Evolutionary conservation across 1,284 basidiomycete genomes (phyloP).

Genomic region (Athelia psychrophila): DNA sequence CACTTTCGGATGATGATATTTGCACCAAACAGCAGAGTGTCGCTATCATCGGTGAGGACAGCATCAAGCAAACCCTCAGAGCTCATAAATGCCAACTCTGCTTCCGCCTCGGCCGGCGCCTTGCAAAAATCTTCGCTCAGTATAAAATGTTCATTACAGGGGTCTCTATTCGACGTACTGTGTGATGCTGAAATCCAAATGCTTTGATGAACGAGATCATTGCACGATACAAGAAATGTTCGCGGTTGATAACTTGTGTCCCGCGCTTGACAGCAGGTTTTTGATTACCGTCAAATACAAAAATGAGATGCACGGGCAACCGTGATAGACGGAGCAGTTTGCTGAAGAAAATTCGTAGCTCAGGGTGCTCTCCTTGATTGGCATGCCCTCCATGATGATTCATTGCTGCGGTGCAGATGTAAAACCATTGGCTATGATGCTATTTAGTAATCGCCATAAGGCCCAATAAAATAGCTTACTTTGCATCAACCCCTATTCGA

Average conservation of each 20-base stretch:
- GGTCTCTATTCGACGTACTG: slow-evolving; percentile 59
- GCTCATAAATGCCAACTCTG: slow-evolving; percentile 89
- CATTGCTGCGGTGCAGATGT: not conserved
- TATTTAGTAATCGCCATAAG: not conserved
- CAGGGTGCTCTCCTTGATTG: slow-evolving; percentile 75
- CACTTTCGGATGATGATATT: slow-evolving; percentile 78
- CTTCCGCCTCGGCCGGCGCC: slow-evolving; percentile 96
- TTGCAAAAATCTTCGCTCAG: slow-evolving; percentile 20
- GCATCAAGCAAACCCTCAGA: slow-evolving; percentile 82
- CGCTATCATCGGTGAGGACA: slow-evolving; percentile 91
- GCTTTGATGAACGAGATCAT: slow-evolving; percentile 85
- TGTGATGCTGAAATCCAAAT: slow-evolving; percentile 87
- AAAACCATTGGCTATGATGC: not conserved
- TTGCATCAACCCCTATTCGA: not conserved
- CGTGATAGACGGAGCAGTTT: slow-evolving; percentile 72
- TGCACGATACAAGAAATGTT: slow-evolving; percentile 60
- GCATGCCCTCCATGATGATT: slow-evolving; percentile 47
- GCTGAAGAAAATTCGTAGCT: slow-evolving; percentile 76
- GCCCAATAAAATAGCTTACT: not conserved
- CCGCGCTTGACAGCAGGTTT: slow-evolving; percentile 84
- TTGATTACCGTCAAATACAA: slow-evolving; percentile 92
- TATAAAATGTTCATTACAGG: too few relatives aligned
- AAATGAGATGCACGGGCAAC: slow-evolving; percentile 82
- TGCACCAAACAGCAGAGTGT: slow-evolving; percentile 90
- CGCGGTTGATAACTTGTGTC: slow-evolving; percentile 60